Percentiles rank a stretch among this genome's conserved stretches.
Evolutionary conservation across 129 eudicot species (phyloP).

Genomic region (Kitagawia praeruptora): DNA sequence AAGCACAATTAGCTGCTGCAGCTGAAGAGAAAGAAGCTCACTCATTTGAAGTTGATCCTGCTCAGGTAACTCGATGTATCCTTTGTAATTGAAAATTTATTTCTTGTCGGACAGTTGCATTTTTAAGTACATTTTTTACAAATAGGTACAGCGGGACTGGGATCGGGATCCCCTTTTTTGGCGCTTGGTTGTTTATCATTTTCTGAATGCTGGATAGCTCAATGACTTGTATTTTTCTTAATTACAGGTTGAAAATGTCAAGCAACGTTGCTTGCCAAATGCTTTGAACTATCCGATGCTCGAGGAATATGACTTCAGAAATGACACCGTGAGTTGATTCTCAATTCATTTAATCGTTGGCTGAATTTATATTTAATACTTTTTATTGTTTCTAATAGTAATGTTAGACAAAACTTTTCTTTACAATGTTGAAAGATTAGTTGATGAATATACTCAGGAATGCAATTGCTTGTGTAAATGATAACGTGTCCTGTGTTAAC

Average conservation of each 20-base stretch:
- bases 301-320: conserved; percentile 95
- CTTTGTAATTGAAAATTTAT: background rate
- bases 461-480: background rate
- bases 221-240: conserved; percentile 3
- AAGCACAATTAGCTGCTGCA: conserved; percentile 84
- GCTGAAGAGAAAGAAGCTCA: conserved; percentile 95
- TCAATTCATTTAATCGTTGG: background rate
- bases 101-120: background rate
- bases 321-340: conserved; percentile 64
- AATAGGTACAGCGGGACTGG: background rate
- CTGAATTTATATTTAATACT: background rate
- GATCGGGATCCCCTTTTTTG: background rate
- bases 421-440: background rate
- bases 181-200: background rate
- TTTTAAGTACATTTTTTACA: background rate
- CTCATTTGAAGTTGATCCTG: conserved; percentile 83
- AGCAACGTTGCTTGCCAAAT: conserved; percentile 94
- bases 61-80: conserved; percentile 39
- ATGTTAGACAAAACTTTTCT: background rate
- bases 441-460: background rate
- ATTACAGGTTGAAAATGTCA: conserved; percentile 90
- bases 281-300: conserved; percentile 95
- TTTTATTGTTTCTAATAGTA: background rate
- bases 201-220: background rate
- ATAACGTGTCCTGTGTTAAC: background rate